Evolutionary conservation across 495 filamentous ascomycete species (phyloP), one percentile per base, ranked within the genome.

Genomic region (Penicillium desertorum): DNA sequence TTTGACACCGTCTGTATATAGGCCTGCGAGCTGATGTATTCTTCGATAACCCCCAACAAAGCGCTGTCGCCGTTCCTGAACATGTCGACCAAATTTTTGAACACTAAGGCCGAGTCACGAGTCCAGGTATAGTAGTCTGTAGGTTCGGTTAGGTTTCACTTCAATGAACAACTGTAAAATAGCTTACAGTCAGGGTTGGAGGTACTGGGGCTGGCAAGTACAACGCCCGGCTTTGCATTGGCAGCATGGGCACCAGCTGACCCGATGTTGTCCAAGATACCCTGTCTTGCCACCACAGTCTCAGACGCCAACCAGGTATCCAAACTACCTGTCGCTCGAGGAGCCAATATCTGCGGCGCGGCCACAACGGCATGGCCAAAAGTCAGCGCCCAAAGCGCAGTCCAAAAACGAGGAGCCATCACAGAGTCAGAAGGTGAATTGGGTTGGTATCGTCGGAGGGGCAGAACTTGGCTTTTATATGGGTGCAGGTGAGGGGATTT

Each of bases 91-190:
- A 90, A 57, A 11, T 69, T 68, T 61, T 86, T 87, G 67, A 86
- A 78, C 4, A 82, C 81, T 58, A 91, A 71, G 9, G 83, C 80
- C n/a, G 83, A 78, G 63, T 90, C 88, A 56, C 88, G 76, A n/a
- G 83, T 88, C 87, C 88, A 91, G 11, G 86, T 86, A 59, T 81
- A 90, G 45, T 69, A 78, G 43, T 76, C 72, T 75, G 12, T 17
- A 0, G 5, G 17, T 32, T 5, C 2, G 11, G 20, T 56, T 29
- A 55, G 66, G 69, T 61, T 57, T 79, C 3, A 17, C 12, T 7
- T 23, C 11, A 4, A 9, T n/a, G 3, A 7, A 17, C 75, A 82
- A 64, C 78, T 17, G 71, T 17, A 7, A 6, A 17, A 17, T 17
- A n/a, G 5, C 83, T 65, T 71, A 88, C 85, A 89, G 64, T 87